A percentile compares a stretch with the other conserved stretches of the same genome.
phyloP scores from a whole-genome alignment of 2,329 filamentous ascomycete genomes.

The Aspergillus quadrilineatus region DNA sequence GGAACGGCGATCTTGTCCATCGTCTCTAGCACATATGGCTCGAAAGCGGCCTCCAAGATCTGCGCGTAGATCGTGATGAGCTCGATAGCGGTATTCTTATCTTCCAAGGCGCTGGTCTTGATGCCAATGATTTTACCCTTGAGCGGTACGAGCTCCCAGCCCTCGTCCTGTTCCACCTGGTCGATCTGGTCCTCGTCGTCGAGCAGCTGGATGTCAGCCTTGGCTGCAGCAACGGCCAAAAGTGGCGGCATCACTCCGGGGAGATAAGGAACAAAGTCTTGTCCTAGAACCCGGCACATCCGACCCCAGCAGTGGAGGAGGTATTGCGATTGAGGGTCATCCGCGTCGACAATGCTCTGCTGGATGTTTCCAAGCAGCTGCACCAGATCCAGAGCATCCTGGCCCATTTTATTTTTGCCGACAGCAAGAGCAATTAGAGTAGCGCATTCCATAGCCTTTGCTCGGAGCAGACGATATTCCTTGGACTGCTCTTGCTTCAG shows the following conservation, averaged over 20 bases:
- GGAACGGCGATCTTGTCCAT: conserved; percentile 96
- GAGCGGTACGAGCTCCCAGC: conserved; percentile 94
- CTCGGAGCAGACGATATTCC: conserved; percentile 84
- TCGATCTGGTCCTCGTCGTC: conserved; percentile 95
- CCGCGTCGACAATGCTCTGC: conserved; percentile 78
- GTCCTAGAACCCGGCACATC: conserved; percentile 91
- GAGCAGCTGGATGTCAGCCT: conserved; percentile 93
- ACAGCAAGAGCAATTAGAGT: conserved; percentile 92
- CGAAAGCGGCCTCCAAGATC: conserved; percentile 88
- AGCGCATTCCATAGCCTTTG: conserved; percentile 98
- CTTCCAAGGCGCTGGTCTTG: conserved; percentile 92
- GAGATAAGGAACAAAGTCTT: conserved; percentile 89
- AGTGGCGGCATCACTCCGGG: conserved; percentile 92
- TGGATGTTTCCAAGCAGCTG: conserved; percentile 86
- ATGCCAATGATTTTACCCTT: conserved; percentile 99
- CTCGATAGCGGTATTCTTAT: conserved; percentile 99
- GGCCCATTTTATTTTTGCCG: conserved; percentile 85
- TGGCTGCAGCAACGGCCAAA: conserved; percentile 84
- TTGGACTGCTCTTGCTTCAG: conserved; percentile 87
- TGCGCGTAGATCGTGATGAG: conserved; percentile 96
- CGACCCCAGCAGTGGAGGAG: conserved; percentile 98
- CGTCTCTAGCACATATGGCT: conserved; percentile 85
- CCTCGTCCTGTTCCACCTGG: conserved; percentile 88
- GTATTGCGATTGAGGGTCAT: conserved; percentile 95
- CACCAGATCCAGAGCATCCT: conserved; percentile 82